Evolutionary conservation across 345 rosid species (phyloP).

Genomic region (Eucalyptus rudis): DNA sequence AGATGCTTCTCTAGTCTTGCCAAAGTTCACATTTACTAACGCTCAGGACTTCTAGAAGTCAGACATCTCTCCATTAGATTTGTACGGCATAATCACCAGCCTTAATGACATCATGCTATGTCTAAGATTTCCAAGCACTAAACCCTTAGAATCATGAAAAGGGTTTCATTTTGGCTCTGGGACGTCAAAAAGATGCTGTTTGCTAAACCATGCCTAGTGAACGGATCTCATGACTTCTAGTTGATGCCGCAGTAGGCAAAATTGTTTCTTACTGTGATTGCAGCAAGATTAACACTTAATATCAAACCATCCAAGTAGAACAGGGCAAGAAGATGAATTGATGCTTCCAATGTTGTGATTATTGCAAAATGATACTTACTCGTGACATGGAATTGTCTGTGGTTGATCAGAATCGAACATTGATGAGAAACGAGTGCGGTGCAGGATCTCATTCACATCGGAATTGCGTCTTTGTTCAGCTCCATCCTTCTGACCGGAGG

Average conservation of each 20-base stretch:
- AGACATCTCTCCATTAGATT: not conserved
- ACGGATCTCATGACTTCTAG: not conserved
- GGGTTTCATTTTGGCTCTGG: not conserved
- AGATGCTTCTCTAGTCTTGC: not conserved
- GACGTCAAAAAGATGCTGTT: not conserved
- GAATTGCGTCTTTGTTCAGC: conserved; percentile 86
- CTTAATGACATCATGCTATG: not conserved
- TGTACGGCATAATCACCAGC: not conserved
- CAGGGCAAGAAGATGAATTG: not conserved
- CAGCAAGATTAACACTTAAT: not conserved
- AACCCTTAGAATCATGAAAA: not conserved
- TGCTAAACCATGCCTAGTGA: not conserved
- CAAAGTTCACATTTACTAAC: not conserved
- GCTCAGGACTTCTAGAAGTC: not conserved
- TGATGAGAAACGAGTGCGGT: conserved; percentile 73
- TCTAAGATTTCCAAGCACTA: not conserved
- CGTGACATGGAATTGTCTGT: conserved; percentile 77
- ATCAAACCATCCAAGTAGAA: not conserved
- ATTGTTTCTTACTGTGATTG: not conserved
- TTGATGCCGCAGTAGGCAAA: not conserved
- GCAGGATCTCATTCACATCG: conserved; percentile 73
- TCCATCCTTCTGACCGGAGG: conserved; percentile 94
- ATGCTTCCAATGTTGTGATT: not conserved
- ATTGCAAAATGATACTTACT: conserved; percentile 32
- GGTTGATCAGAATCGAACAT: conserved; percentile 61